Evolutionary conservation across 306 rosid genomes (phyloP), one percentile per base, ranked within the genome.

Genomic region (Vigna reflexopilosa): DNA sequence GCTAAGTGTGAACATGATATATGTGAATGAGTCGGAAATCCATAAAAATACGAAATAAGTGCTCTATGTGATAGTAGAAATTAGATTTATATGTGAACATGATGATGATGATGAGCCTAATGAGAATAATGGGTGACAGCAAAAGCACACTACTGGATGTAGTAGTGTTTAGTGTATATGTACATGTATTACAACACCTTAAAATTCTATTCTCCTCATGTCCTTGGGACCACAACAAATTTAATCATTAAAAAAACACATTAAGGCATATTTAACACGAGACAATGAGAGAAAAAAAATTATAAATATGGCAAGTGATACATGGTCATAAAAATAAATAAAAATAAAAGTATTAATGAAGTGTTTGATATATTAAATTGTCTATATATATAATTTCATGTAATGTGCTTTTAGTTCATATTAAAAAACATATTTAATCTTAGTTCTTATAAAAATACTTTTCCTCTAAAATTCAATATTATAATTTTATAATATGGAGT

Each of bases 111-210:
- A 38, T n/a, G 58, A 32, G 16, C 14, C 13, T 38, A 36, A 77
- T n/a, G 80, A 56, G 75, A 54, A 59, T 28, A 11, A 34, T 89
- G 88, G 93, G 69, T 17, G 80, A 84, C 90, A 86, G 93, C 85
- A 82, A 79, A 85, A 76, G 22, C 90, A 80, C 88, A 84, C 84
- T 64, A 76, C 50, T 67, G 55, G 77, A 24, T 17, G 14, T 66
- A 19, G 32, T 72, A 62, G 73, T 54, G 42, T 70, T 58, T 24
- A 67, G 57, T 50, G 47, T 80, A 83, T 75, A 69, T 69, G 79
- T 86, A 75, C 63, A 15, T 9, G 42, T 28, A 36, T 48, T 3
- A 22, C n/a, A 36, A 4, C 49, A 36, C 28, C 49, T 64, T n/a
- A 3, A 62, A 16, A 62, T 16, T 49, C 59, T 82, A 47, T 62